phyloP scores from a whole-genome alignment of 805 yeast species.

The Scheffersomyces coipomensis region DNA sequence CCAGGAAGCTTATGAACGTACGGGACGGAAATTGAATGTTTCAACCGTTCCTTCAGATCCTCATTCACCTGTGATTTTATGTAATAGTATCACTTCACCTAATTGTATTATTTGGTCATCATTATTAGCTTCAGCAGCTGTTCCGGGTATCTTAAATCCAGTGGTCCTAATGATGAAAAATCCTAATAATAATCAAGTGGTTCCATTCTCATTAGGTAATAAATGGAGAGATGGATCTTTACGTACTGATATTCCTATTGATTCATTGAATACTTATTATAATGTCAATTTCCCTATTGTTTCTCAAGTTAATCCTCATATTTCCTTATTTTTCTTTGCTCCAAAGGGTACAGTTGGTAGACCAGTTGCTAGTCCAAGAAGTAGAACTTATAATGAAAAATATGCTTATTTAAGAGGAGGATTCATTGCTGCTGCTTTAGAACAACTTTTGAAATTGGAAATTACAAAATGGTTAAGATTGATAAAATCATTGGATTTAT shows the following conservation, averaged over 20 bases:
- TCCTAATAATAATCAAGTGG: constrained; percentile 34
- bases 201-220: constrained; percentile 71
- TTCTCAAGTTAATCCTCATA: constrained; percentile 83
- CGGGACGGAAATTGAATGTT: constrained; percentile 70
- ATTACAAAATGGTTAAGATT: constrained; percentile 75
- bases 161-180: constrained; percentile 74
- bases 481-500: constrained; percentile 59
- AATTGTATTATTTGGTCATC: constrained; percentile 82
- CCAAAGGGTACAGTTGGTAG: constrained; percentile 80
- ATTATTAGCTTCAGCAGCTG: constrained; percentile 74
- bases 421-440: constrained; percentile 68
- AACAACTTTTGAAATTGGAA: constrained; percentile 68
- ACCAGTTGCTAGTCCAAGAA: constrained; percentile 59
- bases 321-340: constrained; percentile 70
- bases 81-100: constrained; percentile 76
- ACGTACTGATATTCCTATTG: constrained; percentile 76
- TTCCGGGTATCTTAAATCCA: constrained; percentile 79
- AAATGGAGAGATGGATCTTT: constrained; percentile 80
- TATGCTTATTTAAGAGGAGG: constrained; percentile 66
- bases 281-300: constrained; percentile 76
- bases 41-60: constrained; percentile 83
- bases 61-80: constrained; percentile 74
- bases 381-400: constrained; percentile 33
- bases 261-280: constrained; percentile 69
- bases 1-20: constrained; percentile 62